phyloP scores from a whole-genome alignment of 805 yeast species.

The Cyberlindnera galapagoensis region DNA sequence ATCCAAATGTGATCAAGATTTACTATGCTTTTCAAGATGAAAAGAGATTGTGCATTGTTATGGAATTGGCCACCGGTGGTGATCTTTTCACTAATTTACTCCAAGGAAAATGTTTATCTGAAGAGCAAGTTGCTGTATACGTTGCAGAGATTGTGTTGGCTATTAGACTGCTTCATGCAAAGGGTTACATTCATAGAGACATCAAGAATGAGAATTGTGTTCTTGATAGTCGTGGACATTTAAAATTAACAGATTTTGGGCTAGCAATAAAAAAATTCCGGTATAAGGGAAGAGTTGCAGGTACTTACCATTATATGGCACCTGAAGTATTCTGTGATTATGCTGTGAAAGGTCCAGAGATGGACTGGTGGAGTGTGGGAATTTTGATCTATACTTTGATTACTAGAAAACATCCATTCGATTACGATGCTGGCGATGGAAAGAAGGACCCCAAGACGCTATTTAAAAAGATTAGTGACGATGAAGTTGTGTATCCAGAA shows the following conservation, averaged over 20 bases:
- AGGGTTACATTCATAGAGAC: slow-evolving; percentile 60
- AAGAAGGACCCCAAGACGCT: too few relatives aligned
- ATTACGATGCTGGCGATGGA: too few relatives aligned
- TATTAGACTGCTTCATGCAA: slow-evolving; percentile 47
- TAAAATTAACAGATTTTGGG: slow-evolving; percentile 70
- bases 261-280: slow-evolving; percentile 54
- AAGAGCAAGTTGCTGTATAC: slow-evolving; percentile 57
- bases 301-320: slow-evolving; percentile 72
- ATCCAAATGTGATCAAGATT: slow-evolving; percentile 53
- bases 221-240: slow-evolving; percentile 52
- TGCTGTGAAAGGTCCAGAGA: too few relatives aligned
- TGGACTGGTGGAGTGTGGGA: too few relatives aligned
- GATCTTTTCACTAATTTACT: slow-evolving; percentile 72
- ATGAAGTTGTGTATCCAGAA: too few relatives aligned
- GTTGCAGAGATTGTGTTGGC: slow-evolving; percentile 58
- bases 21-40: slow-evolving; percentile 44
- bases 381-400: too few relatives aligned
- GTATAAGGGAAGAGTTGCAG: slow-evolving; percentile 48
- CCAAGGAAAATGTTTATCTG: slow-evolving; percentile 62
- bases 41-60: slow-evolving; percentile 54
- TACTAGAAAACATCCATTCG: too few relatives aligned
- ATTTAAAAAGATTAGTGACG: too few relatives aligned
- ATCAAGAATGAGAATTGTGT: slow-evolving; percentile 63
- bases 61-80: slow-evolving; percentile 67
- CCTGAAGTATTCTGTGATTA: too few relatives aligned